Conservation (phyloP, 129 eudicot genomes). For the sunflower (Helianthus annuus) region DNA sequence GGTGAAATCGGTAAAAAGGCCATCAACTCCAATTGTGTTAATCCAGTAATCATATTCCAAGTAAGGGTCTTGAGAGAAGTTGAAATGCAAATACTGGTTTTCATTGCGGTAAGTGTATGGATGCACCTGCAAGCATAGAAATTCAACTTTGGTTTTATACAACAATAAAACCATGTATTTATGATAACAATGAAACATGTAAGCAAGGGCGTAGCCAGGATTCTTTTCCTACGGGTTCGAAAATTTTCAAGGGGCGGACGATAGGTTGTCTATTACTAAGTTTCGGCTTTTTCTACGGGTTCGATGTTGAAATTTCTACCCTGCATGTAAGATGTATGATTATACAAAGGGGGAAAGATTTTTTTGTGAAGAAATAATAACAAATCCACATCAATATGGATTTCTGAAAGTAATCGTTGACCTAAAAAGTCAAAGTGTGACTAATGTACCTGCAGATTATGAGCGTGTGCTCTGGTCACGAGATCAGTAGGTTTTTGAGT, state of each 20-base stretch:
- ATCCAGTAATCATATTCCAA: slow-evolving; percentile 84
- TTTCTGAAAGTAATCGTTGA: slow-evolving; percentile 7
- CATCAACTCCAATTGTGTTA: slow-evolving; percentile 76
- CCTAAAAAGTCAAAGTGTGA: slow-evolving; percentile 15
- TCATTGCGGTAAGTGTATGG: slow-evolving; percentile 90
- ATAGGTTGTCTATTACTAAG: too few relatives aligned
- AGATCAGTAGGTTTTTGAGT: slow-evolving; percentile 70
- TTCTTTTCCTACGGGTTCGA: too few relatives aligned
- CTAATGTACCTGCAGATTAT: slow-evolving; percentile 67
- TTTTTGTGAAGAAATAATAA: neutral
- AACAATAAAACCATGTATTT: neutral
- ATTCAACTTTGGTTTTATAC: neutral
- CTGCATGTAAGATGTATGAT: neutral
- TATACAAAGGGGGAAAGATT: neutral
- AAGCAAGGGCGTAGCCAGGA: neutral
- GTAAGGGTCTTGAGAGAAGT: slow-evolving; percentile 83
- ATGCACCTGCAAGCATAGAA: slow-evolving; percentile 66
- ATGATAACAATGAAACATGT: neutral
- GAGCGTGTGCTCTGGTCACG: slow-evolving; percentile 88
- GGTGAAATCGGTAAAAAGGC: slow-evolving; percentile 81
- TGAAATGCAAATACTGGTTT: slow-evolving; percentile 68
- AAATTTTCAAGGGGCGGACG: too few relatives aligned
- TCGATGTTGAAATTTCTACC: too few relatives aligned
- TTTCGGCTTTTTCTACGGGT: too few relatives aligned
- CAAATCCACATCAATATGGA: neutral